phyloP scores from a whole-genome alignment of 305 asterid species.

The Solanum hybrid region DNA sequence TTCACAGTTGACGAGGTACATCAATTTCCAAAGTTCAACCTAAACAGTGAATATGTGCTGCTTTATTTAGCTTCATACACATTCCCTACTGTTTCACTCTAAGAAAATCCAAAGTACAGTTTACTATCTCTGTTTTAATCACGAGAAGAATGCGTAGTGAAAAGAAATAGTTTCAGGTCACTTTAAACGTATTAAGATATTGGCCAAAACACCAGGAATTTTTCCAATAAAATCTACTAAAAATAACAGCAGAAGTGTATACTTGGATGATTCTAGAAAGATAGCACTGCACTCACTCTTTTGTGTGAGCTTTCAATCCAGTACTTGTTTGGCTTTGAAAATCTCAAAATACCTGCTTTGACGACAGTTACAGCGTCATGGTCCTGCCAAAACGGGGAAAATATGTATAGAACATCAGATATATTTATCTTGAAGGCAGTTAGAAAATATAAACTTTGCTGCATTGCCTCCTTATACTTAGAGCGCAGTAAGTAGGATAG shows the following conservation, averaged over 20 bases:
- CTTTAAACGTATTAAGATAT: neutral
- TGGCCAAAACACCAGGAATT: neutral
- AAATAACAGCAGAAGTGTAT: neutral
- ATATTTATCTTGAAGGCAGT: neutral
- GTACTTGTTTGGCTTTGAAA: conserved; percentile 76
- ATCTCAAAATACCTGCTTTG: conserved; percentile 72
- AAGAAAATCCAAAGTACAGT: neutral
- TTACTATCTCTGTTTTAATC: neutral
- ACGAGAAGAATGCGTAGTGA: neutral
- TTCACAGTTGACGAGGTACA: neutral
- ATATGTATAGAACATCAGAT: neutral
- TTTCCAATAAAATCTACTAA: neutral
- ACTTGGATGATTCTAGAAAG: neutral
- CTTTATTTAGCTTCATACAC: neutral
- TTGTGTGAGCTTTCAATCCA: conserved; percentile 94
- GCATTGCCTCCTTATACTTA: neutral
- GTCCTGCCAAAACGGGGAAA: conserved; percentile 40
- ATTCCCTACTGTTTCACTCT: neutral
- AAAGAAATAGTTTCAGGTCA: neutral
- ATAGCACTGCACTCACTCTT: conserved; percentile 50
- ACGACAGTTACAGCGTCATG: conserved; percentile 59
- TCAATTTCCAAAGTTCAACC: neutral
- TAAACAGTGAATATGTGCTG: neutral
- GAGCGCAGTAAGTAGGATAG: neutral
- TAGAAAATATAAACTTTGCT: neutral